Percentiles rank a stretch among this genome's conserved stretches.
These are phyloP conservation scores for Linanthus parryae DNA, from an alignment of 148 eudicot species.

Conservation along the genomic window DNA sequence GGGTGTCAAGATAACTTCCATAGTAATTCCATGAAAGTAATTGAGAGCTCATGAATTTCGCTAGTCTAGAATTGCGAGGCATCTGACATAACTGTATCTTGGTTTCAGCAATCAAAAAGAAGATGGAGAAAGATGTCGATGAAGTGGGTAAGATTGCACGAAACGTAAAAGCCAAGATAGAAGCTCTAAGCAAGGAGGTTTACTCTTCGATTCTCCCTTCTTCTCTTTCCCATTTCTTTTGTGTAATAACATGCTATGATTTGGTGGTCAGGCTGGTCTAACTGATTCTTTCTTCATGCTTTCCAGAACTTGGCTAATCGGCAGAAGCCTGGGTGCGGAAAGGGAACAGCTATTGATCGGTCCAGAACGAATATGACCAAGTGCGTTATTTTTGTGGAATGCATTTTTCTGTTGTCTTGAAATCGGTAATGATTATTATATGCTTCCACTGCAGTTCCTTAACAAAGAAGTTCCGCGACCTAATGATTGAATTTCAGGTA, in stretches of 20 bases:
- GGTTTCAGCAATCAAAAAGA: slow-evolving; percentile 50
- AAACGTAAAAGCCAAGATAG: slow-evolving; percentile 39
- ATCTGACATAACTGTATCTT: too few relatives aligned
- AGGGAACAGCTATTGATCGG: slow-evolving; percentile 49
- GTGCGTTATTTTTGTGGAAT: slow-evolving; percentile 18
- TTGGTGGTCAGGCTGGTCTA: not conserved
- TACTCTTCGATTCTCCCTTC: not conserved
- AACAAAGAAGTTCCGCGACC: slow-evolving; percentile 45
- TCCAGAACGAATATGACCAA: slow-evolving; percentile 50
- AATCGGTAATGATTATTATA: not conserved
- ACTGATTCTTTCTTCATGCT: slow-evolving; percentile 3
- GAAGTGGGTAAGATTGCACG: slow-evolving; percentile 56
- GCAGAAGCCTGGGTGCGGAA: slow-evolving; percentile 50
- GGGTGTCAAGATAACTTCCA: too few relatives aligned
- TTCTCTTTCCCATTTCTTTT: slow-evolving; percentile 9
- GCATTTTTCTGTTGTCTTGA: not conserved
- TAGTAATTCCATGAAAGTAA: too few relatives aligned
- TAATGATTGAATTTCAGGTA: slow-evolving; percentile 58
- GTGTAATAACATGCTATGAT: not conserved
- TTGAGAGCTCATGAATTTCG: too few relatives aligned
- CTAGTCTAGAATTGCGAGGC: too few relatives aligned
- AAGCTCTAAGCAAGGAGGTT: slow-evolving; percentile 43
- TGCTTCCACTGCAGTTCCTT: slow-evolving; percentile 29
- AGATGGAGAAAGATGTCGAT: slow-evolving; percentile 54
- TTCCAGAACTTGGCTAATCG: slow-evolving; percentile 44